Conservation (phyloP, 345 rosid genomes). For the Populus alba region DNA sequence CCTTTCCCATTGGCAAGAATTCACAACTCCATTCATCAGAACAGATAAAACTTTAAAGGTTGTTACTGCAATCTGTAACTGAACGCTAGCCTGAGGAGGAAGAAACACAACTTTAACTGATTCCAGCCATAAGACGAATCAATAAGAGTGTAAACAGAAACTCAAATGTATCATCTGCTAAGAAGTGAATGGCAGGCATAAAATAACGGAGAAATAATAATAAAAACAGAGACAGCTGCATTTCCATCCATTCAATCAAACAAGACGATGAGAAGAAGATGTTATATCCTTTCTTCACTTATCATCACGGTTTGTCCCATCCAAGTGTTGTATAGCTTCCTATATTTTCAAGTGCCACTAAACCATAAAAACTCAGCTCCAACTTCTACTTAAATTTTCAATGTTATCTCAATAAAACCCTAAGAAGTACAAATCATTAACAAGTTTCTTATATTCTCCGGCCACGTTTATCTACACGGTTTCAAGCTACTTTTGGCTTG, state of each 20-base stretch:
- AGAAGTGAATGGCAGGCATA: neutral
- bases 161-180: neutral
- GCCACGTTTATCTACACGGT: too few species aligned
- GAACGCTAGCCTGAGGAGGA: too few species aligned
- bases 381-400: neutral
- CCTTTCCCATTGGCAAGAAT: neutral
- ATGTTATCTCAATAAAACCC: too few species aligned
- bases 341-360: neutral
- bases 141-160: neutral
- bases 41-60: conserved; percentile 33
- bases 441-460: too few species aligned
- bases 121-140: neutral
- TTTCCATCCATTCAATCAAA: neutral
- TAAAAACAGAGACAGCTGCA: neutral
- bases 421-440: too few species aligned
- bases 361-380: neutral
- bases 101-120: conserved; percentile 36
- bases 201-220: neutral
- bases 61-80: conserved; percentile 36
- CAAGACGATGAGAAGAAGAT: neutral
- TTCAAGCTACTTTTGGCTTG: too few species aligned
- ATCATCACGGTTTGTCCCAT: neutral
- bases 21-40: neutral
- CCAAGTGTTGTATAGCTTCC: neutral
- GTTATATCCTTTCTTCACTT: neutral